Evolutionary conservation across 768 basidiomycete genomes (phyloP), one percentile per base, ranked within the genome.

Genomic region (Boletus sp.): DNA sequence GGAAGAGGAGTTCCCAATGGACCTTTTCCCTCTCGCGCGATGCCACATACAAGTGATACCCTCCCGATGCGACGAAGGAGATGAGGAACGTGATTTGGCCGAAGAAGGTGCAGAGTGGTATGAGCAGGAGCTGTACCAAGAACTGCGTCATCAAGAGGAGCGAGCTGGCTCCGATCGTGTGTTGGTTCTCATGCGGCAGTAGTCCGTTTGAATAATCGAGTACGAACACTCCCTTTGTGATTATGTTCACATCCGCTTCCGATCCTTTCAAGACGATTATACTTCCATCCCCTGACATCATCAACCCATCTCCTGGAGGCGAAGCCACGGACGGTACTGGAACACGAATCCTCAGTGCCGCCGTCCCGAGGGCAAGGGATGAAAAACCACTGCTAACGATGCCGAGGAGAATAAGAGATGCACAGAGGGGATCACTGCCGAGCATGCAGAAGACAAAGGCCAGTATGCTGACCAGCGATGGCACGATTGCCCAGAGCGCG

Each of bases 151-250:
- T 54, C 41, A 71, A 54, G 15, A 71, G 55, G 44, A 72, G 48
- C 19, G 68, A 67, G 49, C 48, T 56, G 7, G 64, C 2, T 14
- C 65, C 69, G 30, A 70, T 51, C 13, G 29, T 30, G 43, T 59
- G 58, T 34, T 58, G 34, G 14, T 57, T 55, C 4, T 5, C 21
- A 5, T 54, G 34, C 1, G 51, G 23, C 7, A 47, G 17, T 48
- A 62, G 47, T 30, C 56, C 53, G 0, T 4, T 5, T 2, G 66
- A 49, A 30, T 57, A 68, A 40, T 65, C 64, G 32, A 74, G 68
- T 35, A 57, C 53, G 49, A 73, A 72, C 30, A 47, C 60, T n/a
- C 72, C 72, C 47, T 64, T 69, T 1, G 67, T 72, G 43, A 74
- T 33, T 7, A 60, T 39, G 39, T 65, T 68, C 35, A 73, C 65